Percentiles rank a stretch among this genome's conserved stretches.
phyloP scores from a whole-genome alignment of 805 yeast genomes.

The Suhomyces xylopsoci region DNA sequence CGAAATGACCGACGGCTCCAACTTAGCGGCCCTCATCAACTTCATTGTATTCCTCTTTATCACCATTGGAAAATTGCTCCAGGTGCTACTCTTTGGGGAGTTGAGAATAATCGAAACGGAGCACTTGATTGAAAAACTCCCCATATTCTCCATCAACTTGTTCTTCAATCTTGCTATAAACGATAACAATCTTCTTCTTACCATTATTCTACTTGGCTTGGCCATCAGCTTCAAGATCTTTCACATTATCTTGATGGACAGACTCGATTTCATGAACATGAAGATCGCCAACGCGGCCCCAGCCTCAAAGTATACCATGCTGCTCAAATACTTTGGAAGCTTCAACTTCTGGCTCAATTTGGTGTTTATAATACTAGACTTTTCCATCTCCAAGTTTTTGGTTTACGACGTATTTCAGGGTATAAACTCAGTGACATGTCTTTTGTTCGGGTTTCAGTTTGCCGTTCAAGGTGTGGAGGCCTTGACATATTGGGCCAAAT shows the following conservation, averaged over 20 bases:
- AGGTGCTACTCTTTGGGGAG: conserved; percentile 64
- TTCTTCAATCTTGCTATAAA: conserved; percentile 64
- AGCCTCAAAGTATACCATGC: conserved; percentile 15
- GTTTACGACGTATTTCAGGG: conserved; percentile 54
- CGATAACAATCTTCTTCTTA: conserved; percentile 57
- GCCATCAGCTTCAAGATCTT: conserved; percentile 52
- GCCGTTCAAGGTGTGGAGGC: conserved; percentile 59
- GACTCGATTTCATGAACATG: conserved; percentile 42
- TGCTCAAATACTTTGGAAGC: conserved; percentile 29
- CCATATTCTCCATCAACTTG: conserved; percentile 40
- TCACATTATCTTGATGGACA: conserved; percentile 68
- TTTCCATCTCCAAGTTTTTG: conserved; percentile 49
- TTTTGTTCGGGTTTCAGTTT: conserved; percentile 75
- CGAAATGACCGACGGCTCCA: conserved; percentile 30
- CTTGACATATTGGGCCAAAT: conserved; percentile 44
- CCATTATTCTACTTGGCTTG: conserved; percentile 36
- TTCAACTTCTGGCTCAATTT: conserved; percentile 45
- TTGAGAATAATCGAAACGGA: conserved; percentile 73
- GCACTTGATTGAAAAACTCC: conserved; percentile 44
- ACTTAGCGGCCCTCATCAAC: conserved; percentile 27
- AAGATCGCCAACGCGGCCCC: conserved; percentile 19
- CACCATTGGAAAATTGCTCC: conserved; percentile 40
- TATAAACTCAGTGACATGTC: conserved; percentile 51
- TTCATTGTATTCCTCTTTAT: conserved; percentile 18
- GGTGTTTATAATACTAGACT: conserved; percentile 49